Base-by-base conservation (phyloP, 176 grass and related monocot genomes). In the Musa troglodytarum region DNA sequence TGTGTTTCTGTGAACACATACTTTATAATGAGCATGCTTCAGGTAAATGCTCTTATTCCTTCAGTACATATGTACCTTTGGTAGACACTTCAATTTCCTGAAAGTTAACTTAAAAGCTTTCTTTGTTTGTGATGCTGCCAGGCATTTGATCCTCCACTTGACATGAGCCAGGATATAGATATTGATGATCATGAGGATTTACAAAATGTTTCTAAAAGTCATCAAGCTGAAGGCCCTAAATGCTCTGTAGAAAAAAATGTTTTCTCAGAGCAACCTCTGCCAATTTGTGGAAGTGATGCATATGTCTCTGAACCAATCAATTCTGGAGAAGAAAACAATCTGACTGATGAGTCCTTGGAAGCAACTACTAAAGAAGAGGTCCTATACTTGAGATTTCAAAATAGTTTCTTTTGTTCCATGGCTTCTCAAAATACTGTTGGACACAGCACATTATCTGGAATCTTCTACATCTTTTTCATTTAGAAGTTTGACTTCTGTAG, bases 1-100 rank as follows among this genome's bases (percentile, higher is more conserved):
- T 94, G 88, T 84, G 87, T 99, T 84, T 94, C 90, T 59, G 85
- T 87, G 82, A 99, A 99, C 82, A 70, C 86, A 81, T 78, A 86
- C 67, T 99, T 99, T 88, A 89, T 94, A 81, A 89, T 89, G 88
- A 92, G 83, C 74, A 94, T 99, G 95, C 90, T 99, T 86, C 86
- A 92, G 90, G 95, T 99, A 87, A 83, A 79, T 75, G 78, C 23
- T 82, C 67, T 74, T 69, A 11, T n/a, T 12, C n/a, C 55, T 68
- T 53, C 16, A 58, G 10, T 62, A 77, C 26, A 29, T 81, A 53
- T 65, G 66, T 69, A 3, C 25, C 49, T 49, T 84, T 26, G 68
- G 43, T 73, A 71, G 71, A 8, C n/a, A 53, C n/a, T 74, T 56
- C 22, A 58, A 14, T 77, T 19, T 54, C 49, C 2, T 52, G 50